Evolutionary conservation across 495 filamentous ascomycete species (phyloP).

Genomic region (Penicillium riverlandense): DNA sequence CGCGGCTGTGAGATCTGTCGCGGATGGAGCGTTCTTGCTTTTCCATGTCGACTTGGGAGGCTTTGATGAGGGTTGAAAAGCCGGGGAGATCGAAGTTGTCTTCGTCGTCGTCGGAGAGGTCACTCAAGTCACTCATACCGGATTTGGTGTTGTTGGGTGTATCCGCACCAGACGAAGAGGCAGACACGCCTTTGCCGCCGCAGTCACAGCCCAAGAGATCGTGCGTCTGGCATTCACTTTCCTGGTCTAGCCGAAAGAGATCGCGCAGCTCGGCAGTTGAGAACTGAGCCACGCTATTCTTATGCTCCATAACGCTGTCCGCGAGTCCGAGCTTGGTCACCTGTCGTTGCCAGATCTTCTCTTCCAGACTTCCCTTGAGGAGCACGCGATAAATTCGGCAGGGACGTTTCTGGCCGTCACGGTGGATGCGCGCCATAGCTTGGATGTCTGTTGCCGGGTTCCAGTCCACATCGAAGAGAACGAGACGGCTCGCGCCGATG

Average conservation of each 20-base stretch:
- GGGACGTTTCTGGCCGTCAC: constrained; percentile 65
- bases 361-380: constrained; percentile 66
- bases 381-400: constrained; percentile 71
- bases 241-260: constrained; percentile 62
- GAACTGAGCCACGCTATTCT: constrained; percentile 52
- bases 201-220: constrained; percentile 63
- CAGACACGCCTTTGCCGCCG: constrained; percentile 44
- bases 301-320: constrained; percentile 60
- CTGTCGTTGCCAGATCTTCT: constrained; percentile 83
- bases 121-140: constrained; percentile 15
- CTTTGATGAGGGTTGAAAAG: constrained; percentile 42
- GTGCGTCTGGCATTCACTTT: constrained; percentile 54
- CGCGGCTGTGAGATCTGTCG: constrained; percentile 16
- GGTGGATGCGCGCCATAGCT: constrained; percentile 80
- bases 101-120: constrained; percentile 22
- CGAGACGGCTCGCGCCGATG: constrained; percentile 65
- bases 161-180: background rate
- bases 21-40: constrained; percentile 48
- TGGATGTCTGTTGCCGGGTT: constrained; percentile 76
- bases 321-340: constrained; percentile 68
- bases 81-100: constrained; percentile 34
- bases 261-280: constrained; percentile 62
- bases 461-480: constrained; percentile 80
- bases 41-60: constrained; percentile 55
- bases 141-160: constrained; percentile 13